A percentile compares a stretch with the other conserved stretches of the same genome.
phyloP scores from a whole-genome alignment of 2,329 filamentous ascomycete genomes.

The Trichoderma endophyticum region DNA sequence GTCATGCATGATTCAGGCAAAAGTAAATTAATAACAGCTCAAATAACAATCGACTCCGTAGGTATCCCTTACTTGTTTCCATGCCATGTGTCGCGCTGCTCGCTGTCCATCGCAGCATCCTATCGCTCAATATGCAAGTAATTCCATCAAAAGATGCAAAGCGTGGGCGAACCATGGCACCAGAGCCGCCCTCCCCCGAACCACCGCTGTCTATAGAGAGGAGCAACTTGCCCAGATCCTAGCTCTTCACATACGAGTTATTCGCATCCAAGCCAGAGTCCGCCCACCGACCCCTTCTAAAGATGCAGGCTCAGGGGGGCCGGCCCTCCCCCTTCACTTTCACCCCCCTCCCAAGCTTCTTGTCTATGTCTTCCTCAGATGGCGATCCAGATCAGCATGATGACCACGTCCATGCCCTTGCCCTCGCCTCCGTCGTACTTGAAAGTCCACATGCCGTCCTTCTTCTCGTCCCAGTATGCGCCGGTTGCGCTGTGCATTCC shows the following conservation, averaged over 20 bases:
- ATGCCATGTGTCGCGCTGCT: constrained; percentile 4
- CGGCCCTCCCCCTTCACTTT: not conserved
- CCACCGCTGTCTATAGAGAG: constrained; percentile 14
- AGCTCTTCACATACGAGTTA: not conserved
- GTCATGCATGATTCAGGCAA: not conserved
- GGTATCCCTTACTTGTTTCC: constrained; percentile 5
- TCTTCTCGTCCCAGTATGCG: constrained; percentile 88
- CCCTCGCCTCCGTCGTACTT: constrained; percentile 71
- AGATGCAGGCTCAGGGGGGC: not conserved
- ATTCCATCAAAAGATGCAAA: constrained; percentile 8
- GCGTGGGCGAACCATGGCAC: not conserved
- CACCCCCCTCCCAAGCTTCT: not conserved
- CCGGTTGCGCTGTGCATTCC: constrained; percentile 88
- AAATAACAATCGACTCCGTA: constrained; percentile 13
- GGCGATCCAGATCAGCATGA: constrained; percentile 76
- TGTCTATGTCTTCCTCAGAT: constrained; percentile 41
- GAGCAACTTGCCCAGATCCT: not conserved
- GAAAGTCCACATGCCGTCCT: constrained; percentile 85
- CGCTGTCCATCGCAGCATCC: not conserved
- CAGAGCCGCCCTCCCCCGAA: not conserved
- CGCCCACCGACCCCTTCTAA: not conserved
- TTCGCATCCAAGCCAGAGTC: not conserved
- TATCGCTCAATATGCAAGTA: constrained; percentile 1
- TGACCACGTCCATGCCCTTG: constrained; percentile 67
- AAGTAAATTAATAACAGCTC: constrained; percentile 2